Evolutionary conservation across 352 stramenopile species (phyloP), one percentile per base, ranked within the genome.

Genomic region (Vaucheria bursata): DNA sequence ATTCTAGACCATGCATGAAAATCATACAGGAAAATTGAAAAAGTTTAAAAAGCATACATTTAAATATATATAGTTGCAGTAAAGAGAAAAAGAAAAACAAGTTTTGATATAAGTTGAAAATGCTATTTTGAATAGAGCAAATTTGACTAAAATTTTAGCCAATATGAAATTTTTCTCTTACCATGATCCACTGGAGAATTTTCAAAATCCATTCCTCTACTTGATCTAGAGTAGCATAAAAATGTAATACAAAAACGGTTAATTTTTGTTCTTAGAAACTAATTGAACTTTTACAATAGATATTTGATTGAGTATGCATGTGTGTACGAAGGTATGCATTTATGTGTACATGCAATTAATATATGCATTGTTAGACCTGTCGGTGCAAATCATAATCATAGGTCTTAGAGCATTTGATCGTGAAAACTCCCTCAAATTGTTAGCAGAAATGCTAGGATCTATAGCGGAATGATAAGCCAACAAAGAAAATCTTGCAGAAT

Each of bases 201-300:
- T 78, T 90, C 88, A 86, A 92, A 93, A 69, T 93, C 89, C 25
- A 92, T 88, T 38, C 89, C 89, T n/a, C 89, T 79, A 31, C 87
- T 88, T 7, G 89, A 89, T 34, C 53, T 68, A 34, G 2, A 31
- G 37, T 2, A 2, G 8, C 53, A 34, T 18, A 18, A 59, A 18
- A 59, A 59, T 59, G 45, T 18, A 59, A 18, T 18, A 59, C 45
- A 59, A 18, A 59, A 18, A 59, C 25, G 45, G n/a, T n/a, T n/a
- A n/a, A n/a, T n/a, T n/a, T n/a, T n/a, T n/a, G 12, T 59, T 18
- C 45, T 25, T 59, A 12, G 45, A 59, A 25, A 25, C 25, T 59
- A 59, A 12, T 59, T 59, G 12, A 59, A 25, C 45, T 59, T 59
- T 12, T 18, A 59, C 45, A 18, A 18, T 25, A 59, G 12, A 59